Percentiles rank a stretch among this genome's conserved stretches.
Evolutionary conservation across 495 filamentous ascomycete genomes (phyloP).

Genomic region (Hypoxylon subgilvum): DNA sequence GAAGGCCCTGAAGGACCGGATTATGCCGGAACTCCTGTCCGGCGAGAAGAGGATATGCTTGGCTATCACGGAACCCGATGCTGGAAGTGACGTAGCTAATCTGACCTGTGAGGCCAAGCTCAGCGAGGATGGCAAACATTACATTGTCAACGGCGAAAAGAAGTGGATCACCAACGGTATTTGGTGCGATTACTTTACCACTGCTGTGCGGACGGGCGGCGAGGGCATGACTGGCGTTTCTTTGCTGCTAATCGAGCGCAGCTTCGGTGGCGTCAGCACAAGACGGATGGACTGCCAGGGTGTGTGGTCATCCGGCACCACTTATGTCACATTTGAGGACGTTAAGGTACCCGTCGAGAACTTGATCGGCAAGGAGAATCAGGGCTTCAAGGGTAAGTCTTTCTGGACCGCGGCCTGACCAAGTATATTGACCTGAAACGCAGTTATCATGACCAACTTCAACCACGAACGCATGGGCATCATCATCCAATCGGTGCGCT

Average conservation of each 20-base stretch:
- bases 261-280: slow-evolving; percentile 81
- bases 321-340: slow-evolving; percentile 97
- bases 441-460: slow-evolving; percentile 97
- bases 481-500: slow-evolving; percentile 95
- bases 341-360: slow-evolving; percentile 99
- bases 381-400: slow-evolving; percentile 82
- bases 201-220: slow-evolving; percentile 86
- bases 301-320: slow-evolving; percentile 92
- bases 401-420: too few species aligned
- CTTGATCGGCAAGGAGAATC: slow-evolving; percentile 95
- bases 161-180: slow-evolving; percentile 99
- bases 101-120: slow-evolving; percentile 94
- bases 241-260: slow-evolving; percentile 83
- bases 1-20: slow-evolving; percentile 81
- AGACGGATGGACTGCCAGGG: slow-evolving; percentile 98
- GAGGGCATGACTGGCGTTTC: slow-evolving; percentile 89
- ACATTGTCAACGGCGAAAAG: slow-evolving; percentile 99
- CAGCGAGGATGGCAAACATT: slow-evolving; percentile 92
- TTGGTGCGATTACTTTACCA: slow-evolving; percentile 96
- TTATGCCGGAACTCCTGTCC: slow-evolving; percentile 76
- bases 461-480: slow-evolving; percentile 99
- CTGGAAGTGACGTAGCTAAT: slow-evolving; percentile 83
- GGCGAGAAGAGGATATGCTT: slow-evolving; percentile 94
- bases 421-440: background rate
- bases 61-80: slow-evolving; percentile 63